These are phyloP conservation scores for Capsella bursapastoris DNA, from an alignment of 345 rosid species.

Conservation along the genomic window DNA sequence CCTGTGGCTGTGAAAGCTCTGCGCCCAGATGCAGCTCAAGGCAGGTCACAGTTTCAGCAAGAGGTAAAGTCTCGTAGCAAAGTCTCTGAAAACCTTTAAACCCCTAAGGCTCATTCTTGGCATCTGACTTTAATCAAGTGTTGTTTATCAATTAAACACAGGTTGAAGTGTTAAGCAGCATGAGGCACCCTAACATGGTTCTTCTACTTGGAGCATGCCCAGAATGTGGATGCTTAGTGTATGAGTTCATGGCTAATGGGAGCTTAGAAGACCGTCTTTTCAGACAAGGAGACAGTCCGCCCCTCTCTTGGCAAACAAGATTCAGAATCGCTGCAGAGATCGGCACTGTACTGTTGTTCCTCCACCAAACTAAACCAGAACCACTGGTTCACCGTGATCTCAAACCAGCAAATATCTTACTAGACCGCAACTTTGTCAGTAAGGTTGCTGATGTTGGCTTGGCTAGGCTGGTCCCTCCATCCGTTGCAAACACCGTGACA, in stretches of 20 bases:
- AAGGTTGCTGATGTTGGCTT: constrained; percentile 90
- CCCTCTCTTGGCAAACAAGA: constrained; percentile 84
- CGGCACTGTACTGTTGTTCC: constrained; percentile 72
- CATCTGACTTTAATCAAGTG: constrained; percentile 22
- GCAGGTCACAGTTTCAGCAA: constrained; percentile 90
- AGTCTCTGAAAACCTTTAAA: not conserved
- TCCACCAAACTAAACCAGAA: constrained; percentile 91
- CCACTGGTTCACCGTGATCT: constrained; percentile 92
- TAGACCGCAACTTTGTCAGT: constrained; percentile 86
- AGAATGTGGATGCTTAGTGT: constrained; percentile 84
- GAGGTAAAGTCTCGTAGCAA: constrained; percentile 57
- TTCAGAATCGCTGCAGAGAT: constrained; percentile 86
- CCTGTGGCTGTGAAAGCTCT: constrained; percentile 84
- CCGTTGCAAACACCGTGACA: constrained; percentile 75
- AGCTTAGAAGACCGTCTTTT: constrained; percentile 87
- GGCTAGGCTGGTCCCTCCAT: constrained; percentile 88
- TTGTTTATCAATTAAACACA: constrained; percentile 37
- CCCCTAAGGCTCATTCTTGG: constrained; percentile 2
- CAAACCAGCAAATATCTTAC: constrained; percentile 82
- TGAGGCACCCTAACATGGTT: constrained; percentile 91
- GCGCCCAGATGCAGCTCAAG: constrained; percentile 91
- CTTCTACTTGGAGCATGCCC: constrained; percentile 93
- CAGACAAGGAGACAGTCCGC: constrained; percentile 59
- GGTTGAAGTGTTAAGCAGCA: constrained; percentile 89
- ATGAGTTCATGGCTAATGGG: constrained; percentile 92